Base-by-base conservation (phyloP, 176 grass and related monocot species). In the Bromus sterilis region DNA sequence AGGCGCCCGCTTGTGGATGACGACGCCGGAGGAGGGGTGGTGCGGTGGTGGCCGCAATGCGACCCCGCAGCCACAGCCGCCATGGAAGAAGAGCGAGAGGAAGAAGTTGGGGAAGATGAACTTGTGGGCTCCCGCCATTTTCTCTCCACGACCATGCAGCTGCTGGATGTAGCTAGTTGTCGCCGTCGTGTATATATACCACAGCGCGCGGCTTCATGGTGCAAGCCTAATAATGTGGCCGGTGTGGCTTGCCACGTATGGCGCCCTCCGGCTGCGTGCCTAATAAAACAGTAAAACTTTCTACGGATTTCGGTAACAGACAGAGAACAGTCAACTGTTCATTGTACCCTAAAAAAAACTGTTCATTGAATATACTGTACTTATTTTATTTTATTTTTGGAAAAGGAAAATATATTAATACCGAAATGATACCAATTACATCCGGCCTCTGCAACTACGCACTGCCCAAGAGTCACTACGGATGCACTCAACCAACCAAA, bases 101-200 rank as follows among this genome's bases (percentile, higher is more conserved):
- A 82, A 6, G 35, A 82, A 6, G 40, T 71, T 71, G 49, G 82
- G 18, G 71, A 42, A 26, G 33, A 81, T 14, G 20, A 77, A 44
- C 40, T 77, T 63, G 23, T 58, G 61, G 16, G 68, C 67, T 55
- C 29, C 75, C 28, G 28, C 35, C 76, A 39, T 66, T 34, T 36
- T 74, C 30, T 77, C 31, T 18, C 21, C 48, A 51, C n/a, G n/a
- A 26, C 55, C 87, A 89, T 77, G 75, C 26, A n/a, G n/a, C n/a
- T n/a, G n/a, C n/a, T n/a, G n/a, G n/a, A 42, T 6, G 7, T 24
- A 56, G 59, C 62, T 28, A 24, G 48, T 21, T 23, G 65, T 56
- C 64, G 21, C 11, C 35, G 10, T 35, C 24, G 24, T 18, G 77
- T 6, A 57, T 82, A 71, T 72, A 72, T 81, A 71, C 26, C 29